Evolutionary conservation across 2,329 filamentous ascomycete species (phyloP), one percentile per base, ranked within the genome.

Genomic region (Pseudocercospora musae): DNA sequence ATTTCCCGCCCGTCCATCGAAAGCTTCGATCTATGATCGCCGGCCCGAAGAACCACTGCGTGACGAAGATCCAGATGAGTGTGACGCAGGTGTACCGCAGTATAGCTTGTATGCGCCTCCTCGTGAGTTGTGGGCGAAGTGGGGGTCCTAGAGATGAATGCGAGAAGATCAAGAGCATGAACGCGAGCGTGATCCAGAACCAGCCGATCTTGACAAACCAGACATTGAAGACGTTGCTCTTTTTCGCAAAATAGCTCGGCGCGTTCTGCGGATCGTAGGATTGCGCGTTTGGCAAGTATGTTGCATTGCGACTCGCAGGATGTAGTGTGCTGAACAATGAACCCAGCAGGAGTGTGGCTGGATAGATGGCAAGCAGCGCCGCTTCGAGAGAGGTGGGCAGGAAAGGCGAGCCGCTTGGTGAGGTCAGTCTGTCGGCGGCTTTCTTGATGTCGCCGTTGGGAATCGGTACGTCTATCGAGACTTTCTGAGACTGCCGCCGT

Each of bases 31-130:
- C 95, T 70, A 98, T 94, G 54, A 99, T 81, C 20, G 92, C 84
- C 1, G 95, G 88, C 0, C 95, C 95, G 72, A 99, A 97, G 76
- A 88, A 98, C 95, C 95, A 98, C 80, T 98, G 95, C 67, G 95
- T 99, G 18, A 95, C 87, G 42, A 92, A 79, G 46, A 92, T 81
- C 95, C 95, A 99, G 77, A 88, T 89, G 1, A 78, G 71, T 8
- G 95, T 98, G 0, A 92, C 85, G 8, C 89, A 78, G 0, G 68
- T 80, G 82, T 92, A 99, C 53, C 95, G 84, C 21, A 88, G 55
- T 1, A 80, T 72, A 0, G 90, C 91, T 62, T 87, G 84, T 10
- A 84, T 58, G n/a, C 82, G 76, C 27, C 81, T 77, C 44, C 78
- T 70, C 64, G 78, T 81, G 66, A 81, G 60, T 1, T 76, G 71